phyloP scores from a whole-genome alignment of 768 basidiomycete genomes.

The Lactarius psammicola region DNA sequence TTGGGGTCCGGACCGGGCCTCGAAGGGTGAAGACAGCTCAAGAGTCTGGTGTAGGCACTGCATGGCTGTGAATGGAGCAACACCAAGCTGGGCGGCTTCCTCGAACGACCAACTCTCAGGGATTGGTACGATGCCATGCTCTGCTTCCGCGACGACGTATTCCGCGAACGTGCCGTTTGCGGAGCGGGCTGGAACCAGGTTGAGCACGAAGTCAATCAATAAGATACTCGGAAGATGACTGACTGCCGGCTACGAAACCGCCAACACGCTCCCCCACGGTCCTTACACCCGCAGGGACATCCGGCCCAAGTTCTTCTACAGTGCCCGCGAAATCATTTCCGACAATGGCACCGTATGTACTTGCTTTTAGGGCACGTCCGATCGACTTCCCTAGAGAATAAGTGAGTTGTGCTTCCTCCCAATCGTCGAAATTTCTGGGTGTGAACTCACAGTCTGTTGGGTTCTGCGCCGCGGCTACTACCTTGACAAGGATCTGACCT shows the following conservation, averaged over 20 bases:
- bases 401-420: neutral
- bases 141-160: conserved; percentile 22
- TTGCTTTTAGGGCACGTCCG: neutral
- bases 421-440: neutral
- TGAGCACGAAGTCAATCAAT: neutral
- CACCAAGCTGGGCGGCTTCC: conserved; percentile 25
- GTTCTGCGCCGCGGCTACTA: conserved; percentile 17
- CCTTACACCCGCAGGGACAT: conserved; percentile 21
- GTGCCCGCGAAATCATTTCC: conserved; percentile 28
- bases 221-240: neutral
- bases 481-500: conserved; percentile 20
- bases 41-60: conserved; percentile 24
- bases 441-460: conserved; percentile 20
- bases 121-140: conserved; percentile 11
- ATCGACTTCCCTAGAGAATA: conserved; percentile 4
- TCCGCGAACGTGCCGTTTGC: conserved; percentile 22
- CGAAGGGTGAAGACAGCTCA: conserved; percentile 19
- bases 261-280: conserved; percentile 27
- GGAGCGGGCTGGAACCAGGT: neutral
- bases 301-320: conserved; percentile 25
- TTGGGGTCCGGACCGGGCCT: neutral
- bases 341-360: conserved; percentile 11
- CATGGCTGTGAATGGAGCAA: conserved; percentile 24
- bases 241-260: conserved; percentile 10
- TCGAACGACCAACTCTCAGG: conserved; percentile 26